These are phyloP conservation scores for Eragrostis tef DNA, from an alignment of 202 grass and related monocot species.

Conservation along the genomic window DNA sequence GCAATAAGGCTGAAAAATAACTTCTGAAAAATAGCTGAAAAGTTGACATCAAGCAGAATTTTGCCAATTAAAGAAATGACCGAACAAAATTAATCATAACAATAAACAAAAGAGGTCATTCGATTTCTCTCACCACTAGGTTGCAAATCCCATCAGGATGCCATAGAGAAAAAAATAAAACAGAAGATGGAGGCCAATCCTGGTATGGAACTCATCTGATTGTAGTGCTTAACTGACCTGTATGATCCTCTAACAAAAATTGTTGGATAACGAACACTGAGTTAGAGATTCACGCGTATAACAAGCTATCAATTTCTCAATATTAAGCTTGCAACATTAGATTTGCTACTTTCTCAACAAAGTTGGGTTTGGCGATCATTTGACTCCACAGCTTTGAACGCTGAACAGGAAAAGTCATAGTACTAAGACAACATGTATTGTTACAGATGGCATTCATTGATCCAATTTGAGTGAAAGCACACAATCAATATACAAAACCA, in stretches of 20 bases:
- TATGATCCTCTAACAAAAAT: not conserved
- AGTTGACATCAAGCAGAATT: not conserved
- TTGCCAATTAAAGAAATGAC: slow-evolving; percentile 15
- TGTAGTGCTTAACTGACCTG: not conserved
- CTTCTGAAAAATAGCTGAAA: not conserved
- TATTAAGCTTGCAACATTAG: slow-evolving; percentile 3
- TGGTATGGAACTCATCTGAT: not conserved
- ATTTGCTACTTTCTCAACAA: slow-evolving; percentile 25
- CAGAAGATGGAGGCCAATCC: not conserved
- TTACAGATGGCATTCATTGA: not conserved
- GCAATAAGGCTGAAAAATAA: not conserved
- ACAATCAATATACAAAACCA: not conserved
- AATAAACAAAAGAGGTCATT: not conserved
- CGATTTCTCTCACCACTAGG: not conserved
- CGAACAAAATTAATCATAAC: not conserved
- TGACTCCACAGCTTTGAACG: not conserved
- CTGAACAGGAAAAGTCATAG: not conserved
- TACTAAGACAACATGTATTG: not conserved
- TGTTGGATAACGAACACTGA: too few species aligned
- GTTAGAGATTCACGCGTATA: not conserved
- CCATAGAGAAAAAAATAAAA: not conserved
- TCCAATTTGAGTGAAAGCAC: not conserved
- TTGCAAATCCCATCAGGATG: slow-evolving; percentile 12
- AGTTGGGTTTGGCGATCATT: slow-evolving; percentile 35
- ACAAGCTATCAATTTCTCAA: not conserved